Conservation (phyloP, 768 basidiomycete species). For the Boletales sp. region DNA sequence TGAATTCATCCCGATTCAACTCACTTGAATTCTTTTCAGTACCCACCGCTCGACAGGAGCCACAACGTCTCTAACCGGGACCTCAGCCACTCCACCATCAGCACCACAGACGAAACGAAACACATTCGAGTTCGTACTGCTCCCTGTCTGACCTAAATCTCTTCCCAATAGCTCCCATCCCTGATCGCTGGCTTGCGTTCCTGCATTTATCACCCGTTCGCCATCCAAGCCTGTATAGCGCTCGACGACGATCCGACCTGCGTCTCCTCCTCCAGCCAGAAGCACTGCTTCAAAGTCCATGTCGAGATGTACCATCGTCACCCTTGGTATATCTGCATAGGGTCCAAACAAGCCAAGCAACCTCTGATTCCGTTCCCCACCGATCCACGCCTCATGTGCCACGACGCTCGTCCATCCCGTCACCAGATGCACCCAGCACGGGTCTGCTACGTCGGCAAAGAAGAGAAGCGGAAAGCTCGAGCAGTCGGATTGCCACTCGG, state of each 20-base stretch:
- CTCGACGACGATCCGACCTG: slow-evolving; percentile 3
- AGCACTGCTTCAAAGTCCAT: slow-evolving; percentile 36
- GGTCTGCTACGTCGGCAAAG: slow-evolving; percentile 25
- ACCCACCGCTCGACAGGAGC: slow-evolving; percentile 4
- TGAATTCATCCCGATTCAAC: too few species aligned
- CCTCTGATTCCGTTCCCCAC: slow-evolving; percentile 37
- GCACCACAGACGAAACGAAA: slow-evolving; percentile 10
- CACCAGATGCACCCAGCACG: slow-evolving; percentile 34
- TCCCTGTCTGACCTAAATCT: slow-evolving; percentile 6
- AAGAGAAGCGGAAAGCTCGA: slow-evolving; percentile 42
- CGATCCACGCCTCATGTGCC: slow-evolving; percentile 42
- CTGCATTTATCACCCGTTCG: neutral
- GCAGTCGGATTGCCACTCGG: slow-evolving; percentile 36
- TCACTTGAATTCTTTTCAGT: slow-evolving; percentile 6
- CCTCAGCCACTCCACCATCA: neutral
- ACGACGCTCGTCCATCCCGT: slow-evolving; percentile 43
- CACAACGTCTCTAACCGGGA: neutral
- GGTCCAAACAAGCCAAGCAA: slow-evolving; percentile 30
- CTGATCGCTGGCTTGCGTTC: neutral
- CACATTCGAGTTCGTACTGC: slow-evolving; percentile 2
- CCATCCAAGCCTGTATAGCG: neutral
- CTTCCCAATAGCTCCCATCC: slow-evolving; percentile 5
- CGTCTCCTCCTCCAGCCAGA: neutral
- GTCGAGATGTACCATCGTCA: slow-evolving; percentile 37
- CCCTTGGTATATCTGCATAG: slow-evolving; percentile 25